Percentiles rank a stretch among this genome's conserved stretches.
phyloP scores from a whole-genome alignment of 2,329 filamentous ascomycete species.

The Trichoderma aggressivum region DNA sequence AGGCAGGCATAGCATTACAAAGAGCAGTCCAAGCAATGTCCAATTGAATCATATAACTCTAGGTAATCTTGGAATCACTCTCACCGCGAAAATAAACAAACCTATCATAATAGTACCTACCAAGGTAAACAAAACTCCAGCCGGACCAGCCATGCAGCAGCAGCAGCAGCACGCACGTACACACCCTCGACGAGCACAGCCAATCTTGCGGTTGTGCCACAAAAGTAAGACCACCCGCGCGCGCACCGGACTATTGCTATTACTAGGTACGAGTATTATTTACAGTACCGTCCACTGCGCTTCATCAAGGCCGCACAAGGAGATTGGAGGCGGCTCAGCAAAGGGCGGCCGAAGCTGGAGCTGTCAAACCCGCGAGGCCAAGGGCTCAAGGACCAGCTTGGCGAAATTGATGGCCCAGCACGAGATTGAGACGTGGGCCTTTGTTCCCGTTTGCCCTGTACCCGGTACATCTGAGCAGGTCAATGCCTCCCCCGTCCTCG shows the following conservation, averaged over 20 bases:
- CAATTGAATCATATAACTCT: neutral
- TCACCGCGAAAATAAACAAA: neutral
- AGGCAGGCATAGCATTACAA: neutral
- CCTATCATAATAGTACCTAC: neutral
- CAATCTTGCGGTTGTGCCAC: neutral
- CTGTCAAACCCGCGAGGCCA: neutral
- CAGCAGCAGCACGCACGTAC: neutral
- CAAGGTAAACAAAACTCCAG: neutral
- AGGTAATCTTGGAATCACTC: neutral
- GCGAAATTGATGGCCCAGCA: conserved; percentile 26
- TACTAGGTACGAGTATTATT: too few species aligned
- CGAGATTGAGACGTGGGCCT: conserved; percentile 21
- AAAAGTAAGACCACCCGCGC: neutral
- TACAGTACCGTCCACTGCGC: neutral
- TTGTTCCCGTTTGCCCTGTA: neutral
- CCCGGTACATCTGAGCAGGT: neutral
- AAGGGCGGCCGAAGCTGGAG: neutral
- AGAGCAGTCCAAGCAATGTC: neutral
- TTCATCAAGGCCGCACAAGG: neutral
- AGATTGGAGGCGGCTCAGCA: neutral
- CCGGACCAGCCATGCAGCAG: neutral
- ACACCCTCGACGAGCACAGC: neutral
- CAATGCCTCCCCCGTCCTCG: neutral
- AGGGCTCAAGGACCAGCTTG: conserved; percentile 17
- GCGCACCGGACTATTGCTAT: neutral